Base-by-base conservation (phyloP, 352 stramenopile genomes). In the Globisporangium polare region DNA sequence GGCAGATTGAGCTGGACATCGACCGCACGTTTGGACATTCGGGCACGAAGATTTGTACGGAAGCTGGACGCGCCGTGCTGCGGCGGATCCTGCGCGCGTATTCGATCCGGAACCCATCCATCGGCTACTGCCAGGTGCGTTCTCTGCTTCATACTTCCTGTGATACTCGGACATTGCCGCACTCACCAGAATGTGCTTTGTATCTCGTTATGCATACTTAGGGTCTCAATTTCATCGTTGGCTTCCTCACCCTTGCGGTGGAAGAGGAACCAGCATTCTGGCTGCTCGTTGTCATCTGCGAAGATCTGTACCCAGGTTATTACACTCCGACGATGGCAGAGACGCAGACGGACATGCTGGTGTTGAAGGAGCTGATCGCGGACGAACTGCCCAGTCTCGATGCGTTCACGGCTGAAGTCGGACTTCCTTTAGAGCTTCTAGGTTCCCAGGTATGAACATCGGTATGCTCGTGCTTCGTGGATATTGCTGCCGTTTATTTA, bases 181-280 rank as follows among this genome's bases (percentile, higher is more conserved):
- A 13, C 24, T 43, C 17, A 45, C 17, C 15, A n/a, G 39, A 13
- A 18, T 49, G 42, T 26, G 17, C 17, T 54, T 54, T 49, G 27
- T 51, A 9, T 37, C 13, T 35, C 8, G 15, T 43, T 53, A 22
- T 60, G 41, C 13, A 37, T 17, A 50, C n/a, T 0, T 42, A 86
- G 72, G 85, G 85, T 42, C 58, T 96, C 31, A 96, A 96, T 58
- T 96, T 94, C 69, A 88, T 96, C 45, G 88, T 92, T n/a, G 88
- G 79, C 8, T 92, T 96, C 64, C 61, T 96, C 33, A 75, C 86
- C 58, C 67, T 96, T 5, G 67, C 83, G 10, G 73, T 90, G 17
- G 86, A 92, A 47, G 90, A 97, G 75, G 89, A 97, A 60, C 58
- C 65, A n/a, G 78, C 89, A 1, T 97, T 97, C 56, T 97, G 89